Evolutionary conservation across 805 yeast genomes (phyloP), one percentile per base, ranked within the genome.

Genomic region (Hemisphaericaspora nanyangensis): DNA sequence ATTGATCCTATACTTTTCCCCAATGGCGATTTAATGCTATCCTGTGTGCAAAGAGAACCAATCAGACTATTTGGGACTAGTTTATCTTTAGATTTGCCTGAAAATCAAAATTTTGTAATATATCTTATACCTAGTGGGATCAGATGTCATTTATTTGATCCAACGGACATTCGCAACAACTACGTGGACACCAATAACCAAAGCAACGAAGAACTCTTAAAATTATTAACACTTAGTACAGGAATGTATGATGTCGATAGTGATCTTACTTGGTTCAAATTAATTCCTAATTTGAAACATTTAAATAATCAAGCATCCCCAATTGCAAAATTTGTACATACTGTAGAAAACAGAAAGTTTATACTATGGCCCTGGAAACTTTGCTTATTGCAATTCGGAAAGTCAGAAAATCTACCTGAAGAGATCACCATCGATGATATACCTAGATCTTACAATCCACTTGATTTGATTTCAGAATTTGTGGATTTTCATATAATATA

Each of bases 331-430:
- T 84, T 75, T 54, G 64, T 80, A 33, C 76, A 72, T 47, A 64
- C 71, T 0, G 78, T 77, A 3, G 69, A 66, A 22, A 76, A 74
- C 46, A 68, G 66, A 19, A 80, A 80, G 50, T 77, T 68, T 39
- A 74, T 85, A 2, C 58, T 78, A 31, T 85, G 95, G 95, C 95
- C 95, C 0, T 60, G 82, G 50, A 76, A 74, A 33, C 60, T 85
- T 16, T 82, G 90, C 50, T 65, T 76, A 40, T 63, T 77, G 4
- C 93, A 85, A 51, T 62, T 70, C 39, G 76, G 67, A 10, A 47
- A 56, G 34, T 40, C 41, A 29, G 62, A 61, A 39, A 41, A 39
- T 26, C 6, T 26, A 13, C 34, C 25, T 22, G 53, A 17, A 44
- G 46, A 11, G 54, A 54, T 19, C 20, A 26, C 29, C 8, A 2